These are phyloP conservation scores for Solanum aculeatissimum DNA, from an alignment of 305 asterid species.

Conservation along the genomic window DNA sequence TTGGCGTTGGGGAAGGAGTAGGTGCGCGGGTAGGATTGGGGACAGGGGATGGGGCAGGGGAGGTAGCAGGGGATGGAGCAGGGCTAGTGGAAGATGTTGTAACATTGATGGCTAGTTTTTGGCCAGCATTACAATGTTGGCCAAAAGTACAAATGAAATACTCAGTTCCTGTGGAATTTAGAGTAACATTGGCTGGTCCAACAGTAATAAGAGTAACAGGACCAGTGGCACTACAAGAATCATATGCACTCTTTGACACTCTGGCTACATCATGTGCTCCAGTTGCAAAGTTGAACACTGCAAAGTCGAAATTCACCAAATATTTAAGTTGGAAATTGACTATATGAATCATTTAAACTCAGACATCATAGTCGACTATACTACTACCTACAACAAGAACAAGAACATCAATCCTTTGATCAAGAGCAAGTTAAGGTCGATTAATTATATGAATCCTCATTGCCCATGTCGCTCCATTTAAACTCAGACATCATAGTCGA, in stretches of 20 bases:
- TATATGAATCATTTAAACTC: neutral
- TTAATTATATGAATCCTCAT: neutral
- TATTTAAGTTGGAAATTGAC: neutral
- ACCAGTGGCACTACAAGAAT: conserved; percentile 20
- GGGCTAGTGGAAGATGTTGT: conserved; percentile 21
- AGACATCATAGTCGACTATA: neutral
- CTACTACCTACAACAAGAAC: neutral
- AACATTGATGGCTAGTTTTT: conserved; percentile 46
- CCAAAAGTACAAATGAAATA: conserved; percentile 55
- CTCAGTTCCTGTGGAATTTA: conserved; percentile 23
- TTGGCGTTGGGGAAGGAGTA: neutral
- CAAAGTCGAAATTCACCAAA: neutral
- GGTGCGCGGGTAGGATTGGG: conserved; percentile 7
- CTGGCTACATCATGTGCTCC: conserved; percentile 37
- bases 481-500: too few species aligned
- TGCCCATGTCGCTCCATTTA: neutral
- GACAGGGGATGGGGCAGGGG: conserved; percentile 5
- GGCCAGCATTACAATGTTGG: conserved; percentile 45
- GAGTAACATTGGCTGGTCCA: conserved; percentile 39
- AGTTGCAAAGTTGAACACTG: conserved; percentile 55
- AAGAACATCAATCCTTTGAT: neutral
- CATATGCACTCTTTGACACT: conserved; percentile 29
- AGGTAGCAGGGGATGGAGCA: neutral
- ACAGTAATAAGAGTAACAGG: conserved; percentile 17
- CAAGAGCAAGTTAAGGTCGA: neutral